Evolutionary conservation across 1,284 basidiomycete species (phyloP), one percentile per base, ranked within the genome.

Genomic region (Wolfiporia cocos): DNA sequence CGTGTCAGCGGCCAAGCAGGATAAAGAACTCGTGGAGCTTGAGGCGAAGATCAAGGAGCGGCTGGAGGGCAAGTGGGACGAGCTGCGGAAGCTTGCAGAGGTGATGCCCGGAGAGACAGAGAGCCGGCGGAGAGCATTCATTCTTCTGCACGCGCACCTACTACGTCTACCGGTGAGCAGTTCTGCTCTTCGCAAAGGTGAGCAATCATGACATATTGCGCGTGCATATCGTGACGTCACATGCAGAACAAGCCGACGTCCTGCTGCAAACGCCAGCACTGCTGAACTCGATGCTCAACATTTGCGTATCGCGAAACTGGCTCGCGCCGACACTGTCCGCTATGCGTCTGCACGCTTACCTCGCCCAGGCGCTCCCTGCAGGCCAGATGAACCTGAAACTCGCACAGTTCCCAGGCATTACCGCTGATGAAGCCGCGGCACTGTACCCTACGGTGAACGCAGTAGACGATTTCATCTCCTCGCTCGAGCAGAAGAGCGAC

Each of bases 221-320:
- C n/a, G n/a, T n/a, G n/a, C n/a, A n/a, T n/a, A n/a, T n/a, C 19
- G n/a, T 42, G 12, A 43, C 34, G 19, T 29, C 44, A 30, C 41
- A 19, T 43, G 5, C 52, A 87, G 88, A 84, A 45, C 87, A 87
- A 74, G 67, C 69, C 14, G 57, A 73, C 41, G 57, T 93, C 29
- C 71, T 93, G 14, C 70, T 89, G 1, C 78, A 81, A 51, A 74
- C 78, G 0, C 88, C 88, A 3, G 60, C 73, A n/a, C 67, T 96
- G 3, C 74, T 97, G 24, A 86, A 78, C 42, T 89, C 91, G 0
- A 70, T 98, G 36, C 72, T 93, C 46, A 87, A 83, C 52, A 91
- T 98, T 54, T 73, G 86, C 0, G 74, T 89, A 18, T 78, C 93
- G 0, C 90, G 93, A 56, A 93, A 83, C 61, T 99, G 94, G 93